Evolutionary conservation across 2,329 filamentous ascomycete genomes (phyloP).

Genomic region (Biscogniauxia sp.): DNA sequence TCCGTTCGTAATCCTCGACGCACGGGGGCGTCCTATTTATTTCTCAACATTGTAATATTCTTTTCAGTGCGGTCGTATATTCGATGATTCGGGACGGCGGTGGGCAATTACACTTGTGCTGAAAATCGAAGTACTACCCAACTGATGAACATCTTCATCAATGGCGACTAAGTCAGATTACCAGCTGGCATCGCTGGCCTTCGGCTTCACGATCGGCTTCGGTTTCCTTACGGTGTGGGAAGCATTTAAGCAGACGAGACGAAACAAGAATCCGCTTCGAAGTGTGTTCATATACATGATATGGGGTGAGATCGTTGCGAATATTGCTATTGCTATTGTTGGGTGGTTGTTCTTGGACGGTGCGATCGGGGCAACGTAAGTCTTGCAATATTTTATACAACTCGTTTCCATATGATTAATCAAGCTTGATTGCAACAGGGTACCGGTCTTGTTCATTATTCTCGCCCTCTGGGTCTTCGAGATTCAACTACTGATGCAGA

Average conservation of each 20-base stretch:
- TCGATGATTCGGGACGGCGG: background rate
- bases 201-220: constrained; percentile 16
- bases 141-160: background rate
- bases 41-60: background rate
- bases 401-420: constrained; percentile 10
- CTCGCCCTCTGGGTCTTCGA: constrained; percentile 43
- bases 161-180: constrained; percentile 9
- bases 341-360: constrained; percentile 39
- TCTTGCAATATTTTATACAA: constrained; percentile 10
- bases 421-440: constrained; percentile 21
- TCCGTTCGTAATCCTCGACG: background rate
- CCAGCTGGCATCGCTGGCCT: constrained; percentile 14
- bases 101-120: background rate
- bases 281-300: constrained; percentile 36
- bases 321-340: constrained; percentile 36
- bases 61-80: background rate
- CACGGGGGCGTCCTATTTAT: background rate
- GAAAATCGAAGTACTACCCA: background rate
- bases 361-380: constrained; percentile 33
- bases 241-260: constrained; percentile 15
- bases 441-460: constrained; percentile 35
- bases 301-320: constrained; percentile 43
- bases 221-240: constrained; percentile 18
- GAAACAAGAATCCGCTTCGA: constrained; percentile 13
- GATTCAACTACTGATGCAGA: constrained; percentile 52